Base-by-base conservation (phyloP, 176 grass and related monocot species). In the Pontederia crassipes region DNA sequence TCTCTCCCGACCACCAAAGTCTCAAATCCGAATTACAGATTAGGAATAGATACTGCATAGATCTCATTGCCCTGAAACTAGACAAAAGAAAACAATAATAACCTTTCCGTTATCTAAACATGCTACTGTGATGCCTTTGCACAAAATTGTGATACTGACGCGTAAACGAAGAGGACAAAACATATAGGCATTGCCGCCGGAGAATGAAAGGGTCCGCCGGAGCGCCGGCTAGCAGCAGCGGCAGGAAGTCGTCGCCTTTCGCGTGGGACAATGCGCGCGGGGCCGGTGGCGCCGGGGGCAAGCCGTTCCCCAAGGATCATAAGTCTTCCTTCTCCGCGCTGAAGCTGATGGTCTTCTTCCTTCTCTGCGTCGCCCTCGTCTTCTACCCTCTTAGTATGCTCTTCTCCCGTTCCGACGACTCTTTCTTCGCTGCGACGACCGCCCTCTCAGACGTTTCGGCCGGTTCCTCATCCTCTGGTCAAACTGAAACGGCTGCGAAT, bases 51-150 rank as follows among this genome's bases (percentile, higher is more conserved):
- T 55, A 9, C 10, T 9, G 14, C 14, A 6, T 12, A 14, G 8
- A n/a, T 16, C 4, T 61, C 32, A 28, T 61, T 56, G 2, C 32
- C 40, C 11, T 14, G 8, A 11, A 35, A 35, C 29, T 35, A 35
- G 29, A 35, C 29, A 35, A n/a, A n/a, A n/a, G n/a, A 35, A 35
- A 35, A 35, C 84, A 60, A 76, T 57, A 46, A 35, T 35, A 2
- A 35, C 29, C 29, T 2, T 4, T 4, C 4, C 4, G 29, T 35
- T 35, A 4, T 35, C 29, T 35, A 4, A 35, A 35, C 29, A 35
- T 35, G 29, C 29, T 4, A 35, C 29, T 4, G 4, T 35, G 29
- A n/a, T n/a, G n/a, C n/a, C n/a, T n/a, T n/a, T n/a, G 4, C 29
- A 35, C 2, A 35, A 35, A 35, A 35, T 35, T 35, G 29, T 35